A percentile compares a stretch with the other conserved stretches of the same genome.
Evolutionary conservation across 192 early-diverging fungal genomes (phyloP).

Genomic region (Coemansia pectinata): DNA sequence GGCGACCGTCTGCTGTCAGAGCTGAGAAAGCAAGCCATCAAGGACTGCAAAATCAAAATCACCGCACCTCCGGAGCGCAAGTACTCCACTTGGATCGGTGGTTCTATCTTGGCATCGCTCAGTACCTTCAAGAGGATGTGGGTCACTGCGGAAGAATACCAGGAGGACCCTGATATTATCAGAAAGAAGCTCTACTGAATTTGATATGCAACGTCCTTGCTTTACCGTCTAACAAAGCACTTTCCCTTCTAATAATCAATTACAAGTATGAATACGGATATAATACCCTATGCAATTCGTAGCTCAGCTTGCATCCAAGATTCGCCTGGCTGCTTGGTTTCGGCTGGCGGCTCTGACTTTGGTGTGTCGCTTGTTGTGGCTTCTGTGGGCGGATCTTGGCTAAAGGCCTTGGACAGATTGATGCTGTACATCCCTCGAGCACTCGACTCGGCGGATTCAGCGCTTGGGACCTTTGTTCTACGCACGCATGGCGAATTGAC

Average conservation of each 20-base stretch:
- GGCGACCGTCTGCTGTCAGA: slow-evolving; percentile 91
- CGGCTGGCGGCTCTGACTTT: not conserved
- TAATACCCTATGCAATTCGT: not conserved
- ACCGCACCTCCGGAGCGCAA: slow-evolving; percentile 96
- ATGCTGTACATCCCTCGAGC: slow-evolving; percentile 16
- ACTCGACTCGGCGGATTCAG: not conserved
- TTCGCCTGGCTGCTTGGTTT: not conserved
- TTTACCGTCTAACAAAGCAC: not conserved
- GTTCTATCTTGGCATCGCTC: slow-evolving; percentile 91
- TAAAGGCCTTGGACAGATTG: not conserved
- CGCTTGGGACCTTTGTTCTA: not conserved
- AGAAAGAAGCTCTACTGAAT: slow-evolving; percentile 75
- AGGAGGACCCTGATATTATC: slow-evolving; percentile 95
- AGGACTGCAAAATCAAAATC: slow-evolving; percentile 97
- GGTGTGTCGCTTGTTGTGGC: not conserved
- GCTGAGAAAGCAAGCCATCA: slow-evolving; percentile 84
- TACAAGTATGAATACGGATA: not conserved
- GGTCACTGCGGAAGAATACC: slow-evolving; percentile 96
- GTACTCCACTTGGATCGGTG: slow-evolving; percentile 98
- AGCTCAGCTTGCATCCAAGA: slow-evolving; percentile 33
- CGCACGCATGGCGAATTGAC: not conserved
- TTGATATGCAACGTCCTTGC: not conserved
- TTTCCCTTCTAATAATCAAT: not conserved
- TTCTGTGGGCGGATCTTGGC: not conserved
- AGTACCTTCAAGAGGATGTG: slow-evolving; percentile 99